Evolutionary conservation across 2,329 filamentous ascomycete species (phyloP), one percentile per base, ranked within the genome.

Genomic region (Sporothrix luriei): DNA sequence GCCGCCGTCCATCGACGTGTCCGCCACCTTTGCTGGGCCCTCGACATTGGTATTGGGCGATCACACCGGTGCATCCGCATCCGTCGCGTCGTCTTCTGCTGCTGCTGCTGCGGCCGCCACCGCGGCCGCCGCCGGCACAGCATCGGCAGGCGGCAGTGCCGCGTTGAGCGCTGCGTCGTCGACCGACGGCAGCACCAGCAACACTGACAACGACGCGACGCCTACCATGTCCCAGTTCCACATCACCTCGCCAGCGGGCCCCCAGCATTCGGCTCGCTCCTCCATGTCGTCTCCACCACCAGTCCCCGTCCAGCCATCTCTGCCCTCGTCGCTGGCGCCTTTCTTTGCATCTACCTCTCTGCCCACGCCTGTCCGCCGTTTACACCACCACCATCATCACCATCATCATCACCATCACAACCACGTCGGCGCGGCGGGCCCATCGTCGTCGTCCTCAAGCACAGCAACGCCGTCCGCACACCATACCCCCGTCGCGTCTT

Each of bases 1-100:
- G 74, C 93, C 94, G 65, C 91, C 93, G 4, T 91, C 89, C 46
- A 94, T 96, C 77, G 91, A 94, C 75, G 91, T 94, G 24, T 88
- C 91, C 21, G 80, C 86, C 80, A 78, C 82, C 78, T 76, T 86
- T 78, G 78, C 80, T 78, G 79, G 79, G 74, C 51, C 67, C 24
- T 24, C 38, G 75, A 49, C 59, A 40, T 2, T 21, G 75, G 14
- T 84, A 77, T 76, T 82, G 40, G 62, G n/a, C 7, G 55, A 61
- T 13, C 48, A 24, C 10, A 19, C 55, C 9, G 51, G n/a, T 21
- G 33, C 62, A 1, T 26, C 62, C 7, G 48, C 49, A 9, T 21
- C 66, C 3, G n/a, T 51, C 9, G 46, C 66, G 4, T 33, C 40
- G 1, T n/a, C 68, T 13, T 43, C 40, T 43, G 55, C 67, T 13